Conservation (phyloP, 139 green algal species). For the Bryopsis sp. region DNA sequence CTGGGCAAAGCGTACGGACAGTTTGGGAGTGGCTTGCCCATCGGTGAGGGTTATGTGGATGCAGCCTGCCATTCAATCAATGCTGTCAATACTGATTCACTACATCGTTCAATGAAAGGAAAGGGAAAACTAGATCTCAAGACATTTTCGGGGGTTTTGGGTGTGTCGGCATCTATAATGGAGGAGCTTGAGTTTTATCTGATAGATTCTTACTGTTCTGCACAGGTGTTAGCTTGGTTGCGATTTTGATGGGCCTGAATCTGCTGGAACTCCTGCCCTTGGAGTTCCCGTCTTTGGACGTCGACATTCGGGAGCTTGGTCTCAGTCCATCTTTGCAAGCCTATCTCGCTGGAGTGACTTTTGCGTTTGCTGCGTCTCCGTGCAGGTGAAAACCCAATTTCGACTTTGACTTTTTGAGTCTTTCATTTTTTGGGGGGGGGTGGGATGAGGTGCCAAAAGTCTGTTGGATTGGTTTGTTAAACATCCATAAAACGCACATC, state of each 20-base stretch:
- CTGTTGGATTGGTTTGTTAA: no score
- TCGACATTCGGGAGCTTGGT: constrained; percentile 51
- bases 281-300: constrained; percentile 64
- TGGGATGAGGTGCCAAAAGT: no score
- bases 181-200: no score
- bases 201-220: no score
- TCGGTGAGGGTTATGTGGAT: no score
- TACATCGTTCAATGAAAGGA: no score
- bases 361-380: constrained; percentile 89
- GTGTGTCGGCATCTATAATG: not conserved
- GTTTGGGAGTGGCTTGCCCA: constrained; percentile 27
- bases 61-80: no score
- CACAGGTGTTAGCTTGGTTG: constrained; percentile 50
- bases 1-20: constrained; percentile 79
- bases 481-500: no score
- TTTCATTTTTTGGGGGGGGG: no score
- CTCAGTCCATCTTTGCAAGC: constrained; percentile 49
- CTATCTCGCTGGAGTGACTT: constrained; percentile 84
- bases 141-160: not conserved
- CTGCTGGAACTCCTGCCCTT: constrained; percentile 80
- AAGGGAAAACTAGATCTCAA: not conserved
- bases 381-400: constrained; percentile 27
- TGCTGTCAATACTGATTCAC: no score
- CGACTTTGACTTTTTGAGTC: not conserved
- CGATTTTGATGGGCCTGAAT: constrained; percentile 89